These are phyloP conservation scores for Rhododendron molle DNA, from an alignment of 148 eudicot genomes.

Conservation along the genomic window DNA sequence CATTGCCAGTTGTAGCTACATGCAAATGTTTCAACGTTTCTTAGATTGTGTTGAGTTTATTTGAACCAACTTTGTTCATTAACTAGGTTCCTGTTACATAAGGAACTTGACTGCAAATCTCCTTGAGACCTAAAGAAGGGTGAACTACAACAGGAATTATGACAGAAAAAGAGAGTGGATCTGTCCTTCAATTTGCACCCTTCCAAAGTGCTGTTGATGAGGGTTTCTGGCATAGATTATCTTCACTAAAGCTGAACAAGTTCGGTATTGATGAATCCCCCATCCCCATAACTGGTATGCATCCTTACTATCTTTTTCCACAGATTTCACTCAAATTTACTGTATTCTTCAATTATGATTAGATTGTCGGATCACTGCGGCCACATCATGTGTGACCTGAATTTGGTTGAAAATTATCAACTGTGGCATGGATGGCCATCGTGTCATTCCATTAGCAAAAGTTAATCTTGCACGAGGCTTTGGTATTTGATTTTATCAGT, in stretches of 20 bases:
- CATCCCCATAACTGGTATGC: constrained; percentile 59
- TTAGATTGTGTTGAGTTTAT: background rate
- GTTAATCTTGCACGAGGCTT: background rate
- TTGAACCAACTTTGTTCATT: background rate
- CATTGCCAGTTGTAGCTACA: background rate
- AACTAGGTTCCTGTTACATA: background rate
- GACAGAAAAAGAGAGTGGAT: constrained; percentile 26
- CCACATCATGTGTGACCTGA: background rate
- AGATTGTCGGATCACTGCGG: background rate
- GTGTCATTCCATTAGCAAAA: background rate
- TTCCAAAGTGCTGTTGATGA: constrained; percentile 74
- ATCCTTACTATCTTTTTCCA: background rate
- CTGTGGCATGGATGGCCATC: background rate
- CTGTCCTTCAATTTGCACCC: constrained; percentile 55
- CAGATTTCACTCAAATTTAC: background rate
- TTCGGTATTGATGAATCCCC: constrained; percentile 81
- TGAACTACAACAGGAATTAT: constrained; percentile 10
- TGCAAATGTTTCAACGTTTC: background rate
- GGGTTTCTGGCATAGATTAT: constrained; percentile 88
- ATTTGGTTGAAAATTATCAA: background rate
- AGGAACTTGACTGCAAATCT: background rate
- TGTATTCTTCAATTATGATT: background rate
- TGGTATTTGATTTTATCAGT: background rate
- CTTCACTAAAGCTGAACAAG: constrained; percentile 81
- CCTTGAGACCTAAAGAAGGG: constrained; percentile 1